These are phyloP conservation scores for Cercophora samala DNA, from an alignment of 495 filamentous ascomycete genomes.

Conservation along the genomic window DNA sequence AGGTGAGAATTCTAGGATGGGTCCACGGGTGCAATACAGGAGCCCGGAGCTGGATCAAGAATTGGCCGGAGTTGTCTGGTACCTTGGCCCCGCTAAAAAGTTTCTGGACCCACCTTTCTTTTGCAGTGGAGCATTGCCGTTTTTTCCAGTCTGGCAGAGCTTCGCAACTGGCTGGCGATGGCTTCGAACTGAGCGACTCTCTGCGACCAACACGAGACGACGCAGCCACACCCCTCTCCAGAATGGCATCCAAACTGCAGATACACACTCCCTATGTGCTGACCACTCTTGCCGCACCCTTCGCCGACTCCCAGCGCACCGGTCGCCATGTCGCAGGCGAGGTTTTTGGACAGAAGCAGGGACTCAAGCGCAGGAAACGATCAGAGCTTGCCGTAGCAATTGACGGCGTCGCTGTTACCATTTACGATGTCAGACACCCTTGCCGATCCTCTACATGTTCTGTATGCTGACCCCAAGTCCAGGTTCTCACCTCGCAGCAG, in stretches of 20 bases:
- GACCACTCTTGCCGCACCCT: constrained; percentile 62
- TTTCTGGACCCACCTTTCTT: constrained; percentile 23
- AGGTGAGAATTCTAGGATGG: too few species aligned
- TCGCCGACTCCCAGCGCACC: constrained; percentile 50
- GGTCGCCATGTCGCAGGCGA: constrained; percentile 63
- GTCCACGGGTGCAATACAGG: too few species aligned
- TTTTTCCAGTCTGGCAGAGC: constrained; percentile 24
- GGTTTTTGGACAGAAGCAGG: constrained; percentile 65
- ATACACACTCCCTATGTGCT: constrained; percentile 60
- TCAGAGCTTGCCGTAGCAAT: constrained; percentile 78
- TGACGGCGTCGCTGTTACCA: constrained; percentile 85
- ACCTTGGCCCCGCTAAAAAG: constrained; percentile 18
- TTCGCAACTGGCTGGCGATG: constrained; percentile 15
- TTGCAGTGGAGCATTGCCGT: constrained; percentile 24
- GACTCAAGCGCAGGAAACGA: constrained; percentile 78
- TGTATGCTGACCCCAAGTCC: constrained; percentile 24
- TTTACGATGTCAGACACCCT: constrained; percentile 72
- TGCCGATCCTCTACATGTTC: background rate
- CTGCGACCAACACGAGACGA: constrained; percentile 2
- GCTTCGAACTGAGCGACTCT: constrained; percentile 13
- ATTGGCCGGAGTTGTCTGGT: constrained; percentile 22
- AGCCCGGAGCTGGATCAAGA: constrained; percentile 22
- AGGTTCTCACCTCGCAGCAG: constrained; percentile 77
- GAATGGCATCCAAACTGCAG: constrained; percentile 53
- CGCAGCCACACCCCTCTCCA: constrained; percentile 9